Evolutionary conservation across 306 rosid genomes (phyloP).

Genomic region (Cicer cuneatum): DNA sequence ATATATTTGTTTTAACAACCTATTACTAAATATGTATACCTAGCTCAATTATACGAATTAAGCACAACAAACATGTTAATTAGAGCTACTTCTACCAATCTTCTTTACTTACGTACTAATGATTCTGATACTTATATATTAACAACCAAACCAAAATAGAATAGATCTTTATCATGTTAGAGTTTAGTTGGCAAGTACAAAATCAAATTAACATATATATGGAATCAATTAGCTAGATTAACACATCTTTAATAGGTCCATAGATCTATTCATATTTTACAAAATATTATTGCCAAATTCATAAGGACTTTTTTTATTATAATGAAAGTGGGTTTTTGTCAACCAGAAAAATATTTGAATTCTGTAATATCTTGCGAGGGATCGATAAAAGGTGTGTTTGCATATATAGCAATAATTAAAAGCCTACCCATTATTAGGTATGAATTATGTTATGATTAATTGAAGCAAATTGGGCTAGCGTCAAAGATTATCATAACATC

Average conservation of each 20-base stretch:
- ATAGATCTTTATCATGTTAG: neutral
- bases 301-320: neutral
- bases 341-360: neutral
- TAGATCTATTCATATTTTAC: neutral
- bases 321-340: conserved; percentile 2
- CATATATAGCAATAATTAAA: conserved; percentile 21
- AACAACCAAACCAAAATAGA: no score
- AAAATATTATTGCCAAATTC: neutral
- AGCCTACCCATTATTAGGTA: conserved; percentile 49
- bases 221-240: neutral
- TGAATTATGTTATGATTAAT: conserved; percentile 40
- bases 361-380: neutral
- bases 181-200: conserved; percentile 29
- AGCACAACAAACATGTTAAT: no score
- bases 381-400: neutral
- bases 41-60: no score
- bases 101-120: no score
- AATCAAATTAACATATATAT: neutral
- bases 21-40: no score
- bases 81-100: no score
- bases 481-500: conserved; percentile 49
- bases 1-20: no score
- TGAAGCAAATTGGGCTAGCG: conserved; percentile 29
- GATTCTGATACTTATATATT: no score
- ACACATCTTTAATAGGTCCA: conserved; percentile 12